These are phyloP conservation scores for Inga oerstediana DNA, from an alignment of 306 rosid species.

Conservation along the genomic window DNA sequence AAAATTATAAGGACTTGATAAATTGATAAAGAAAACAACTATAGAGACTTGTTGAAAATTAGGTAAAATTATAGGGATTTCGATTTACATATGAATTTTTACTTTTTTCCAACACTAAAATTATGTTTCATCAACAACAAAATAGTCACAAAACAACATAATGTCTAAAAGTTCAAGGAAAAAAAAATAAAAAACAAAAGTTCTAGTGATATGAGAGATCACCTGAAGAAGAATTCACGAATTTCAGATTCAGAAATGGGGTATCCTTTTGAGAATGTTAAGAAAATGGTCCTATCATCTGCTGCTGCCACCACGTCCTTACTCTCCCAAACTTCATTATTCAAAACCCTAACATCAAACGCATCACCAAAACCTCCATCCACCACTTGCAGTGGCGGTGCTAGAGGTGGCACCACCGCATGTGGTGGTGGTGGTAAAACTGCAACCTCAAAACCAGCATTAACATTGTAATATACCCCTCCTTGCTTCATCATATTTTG, in stretches of 20 bases:
- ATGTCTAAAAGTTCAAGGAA: too few relatives aligned
- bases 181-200: too few relatives aligned
- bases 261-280: constrained; percentile 71
- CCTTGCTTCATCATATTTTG: not conserved
- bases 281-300: constrained; percentile 61
- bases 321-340: constrained; percentile 15
- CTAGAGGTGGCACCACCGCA: not conserved
- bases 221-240: constrained; percentile 52
- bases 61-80: too few relatives aligned
- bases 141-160: not conserved
- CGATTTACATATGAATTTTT: too few relatives aligned
- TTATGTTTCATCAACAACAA: too few relatives aligned
- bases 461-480: not conserved
- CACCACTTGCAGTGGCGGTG: not conserved
- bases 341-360: constrained; percentile 5
- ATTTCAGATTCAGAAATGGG: constrained; percentile 59
- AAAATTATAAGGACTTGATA: too few relatives aligned
- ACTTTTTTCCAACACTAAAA: too few relatives aligned
- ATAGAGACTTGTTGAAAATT: too few relatives aligned
- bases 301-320: not conserved
- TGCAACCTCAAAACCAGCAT: not conserved
- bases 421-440: not conserved
- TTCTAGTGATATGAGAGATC: not conserved
- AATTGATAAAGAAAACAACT: too few relatives aligned
- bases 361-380: not conserved